These are phyloP conservation scores for Cytospora schulzeri DNA, from an alignment of 2,329 filamentous ascomycete species.

Conservation along the genomic window DNA sequence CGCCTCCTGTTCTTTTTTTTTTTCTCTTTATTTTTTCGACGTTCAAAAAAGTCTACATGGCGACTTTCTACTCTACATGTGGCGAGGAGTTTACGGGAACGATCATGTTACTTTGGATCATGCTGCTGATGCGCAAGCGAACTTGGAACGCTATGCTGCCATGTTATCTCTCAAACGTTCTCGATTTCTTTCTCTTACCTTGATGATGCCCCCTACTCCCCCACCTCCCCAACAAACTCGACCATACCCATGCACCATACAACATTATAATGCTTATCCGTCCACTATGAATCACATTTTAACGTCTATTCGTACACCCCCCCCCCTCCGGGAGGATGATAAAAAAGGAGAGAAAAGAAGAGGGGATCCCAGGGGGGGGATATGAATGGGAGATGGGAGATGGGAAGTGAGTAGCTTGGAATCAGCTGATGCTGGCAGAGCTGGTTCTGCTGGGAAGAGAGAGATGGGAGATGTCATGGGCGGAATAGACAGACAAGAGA, in stretches of 20 bases:
- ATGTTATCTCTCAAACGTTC: background rate
- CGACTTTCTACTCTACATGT: constrained; percentile 16
- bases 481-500: no score
- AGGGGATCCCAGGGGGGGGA: background rate
- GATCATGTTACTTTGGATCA: constrained; percentile 14
- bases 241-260: background rate
- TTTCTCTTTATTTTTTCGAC: background rate
- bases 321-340: background rate
- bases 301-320: background rate
- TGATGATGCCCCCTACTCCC: constrained; percentile 5
- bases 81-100: constrained; percentile 25
- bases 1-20: constrained; percentile 2
- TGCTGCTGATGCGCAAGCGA: constrained; percentile 16
- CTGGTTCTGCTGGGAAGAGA: background rate
- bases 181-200: background rate
- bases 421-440: background rate
- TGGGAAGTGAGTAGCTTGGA: background rate
- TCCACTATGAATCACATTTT: background rate
- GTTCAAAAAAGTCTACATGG: constrained; percentile 1
- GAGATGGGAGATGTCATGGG: no score
- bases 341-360: background rate
- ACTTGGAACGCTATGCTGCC: constrained; percentile 9
- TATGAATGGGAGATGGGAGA: background rate
- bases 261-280: constrained; percentile 17
- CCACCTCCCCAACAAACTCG: background rate